Base-by-base conservation (phyloP, 139 green algal species). In the Trebouxia sp. region DNA sequence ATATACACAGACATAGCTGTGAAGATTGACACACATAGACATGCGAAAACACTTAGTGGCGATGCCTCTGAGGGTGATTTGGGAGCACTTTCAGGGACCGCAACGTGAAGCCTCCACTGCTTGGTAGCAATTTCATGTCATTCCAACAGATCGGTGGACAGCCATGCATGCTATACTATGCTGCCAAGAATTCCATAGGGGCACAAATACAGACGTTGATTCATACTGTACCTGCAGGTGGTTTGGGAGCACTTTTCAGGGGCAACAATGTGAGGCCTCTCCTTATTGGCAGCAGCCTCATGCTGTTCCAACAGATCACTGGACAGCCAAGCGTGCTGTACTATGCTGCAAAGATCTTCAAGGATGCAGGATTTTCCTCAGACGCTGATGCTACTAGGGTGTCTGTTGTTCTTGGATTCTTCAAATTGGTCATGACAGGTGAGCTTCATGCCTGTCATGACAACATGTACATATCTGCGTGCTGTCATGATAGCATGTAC, bases 271-370 rank as follows among this genome's bases (percentile, higher is more conserved):
- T 89, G n/a, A 78, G 84, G 45, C 89, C 92, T 10, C 83, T 95
- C 76, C 43, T 80, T 15, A 83, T 94, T 4, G 92, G 91, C 30
- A 76, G 91, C 42, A 90, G 80, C 20, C 89, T 96, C 1, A 93
- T 97, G 89, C 82, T 97, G 8, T 95, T 95, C 82, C 93, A 97
- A 86, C 92, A 96, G 80, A 94, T 98, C 78, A 98, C 95, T 6
- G 95, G 95, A 7, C 95, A 98, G 87, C 95, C 95, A 11, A 92
- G 82, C 11, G 95, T 98, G 53, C 83, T 98, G 28, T 98, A 98
- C 86, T 98, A 98, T 77, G 94, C 94, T 0, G 72, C 69, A 15
- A 75, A 85, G 30, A 92, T 94, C 75, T 90, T 94, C 32, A 80
- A 94, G 80, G 83, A 89, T 0, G 93, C 94, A 0, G 93, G 93